Evolutionary conservation across 169 alveolate species (phyloP), one percentile per base, ranked within the genome.

Genomic region (Plasmodium blacklocki): DNA sequence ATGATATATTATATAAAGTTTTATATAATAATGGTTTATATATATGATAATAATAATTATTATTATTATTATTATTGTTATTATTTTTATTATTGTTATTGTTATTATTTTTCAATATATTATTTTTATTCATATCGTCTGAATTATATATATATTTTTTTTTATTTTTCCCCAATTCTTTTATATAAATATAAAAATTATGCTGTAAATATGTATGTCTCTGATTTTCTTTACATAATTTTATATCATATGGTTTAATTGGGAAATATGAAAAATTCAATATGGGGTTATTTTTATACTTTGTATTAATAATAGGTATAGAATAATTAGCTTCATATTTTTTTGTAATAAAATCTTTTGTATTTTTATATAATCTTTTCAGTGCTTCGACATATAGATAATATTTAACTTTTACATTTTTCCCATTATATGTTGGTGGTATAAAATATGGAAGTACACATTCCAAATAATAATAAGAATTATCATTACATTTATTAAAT

Each of bases 371-470:
- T 29, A 63, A 29, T n/a, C 88, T 60, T n/a, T 75, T 75, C 45
- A 75, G 76, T 49, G 60, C 50, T 39, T 75, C 70, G 0, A 75
- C 68, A 56, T 75, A 75, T 45, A 75, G 5, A 56, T 18, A 75
- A 63, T 75, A 75, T n/a, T 75, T 75, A 75, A 63, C 47, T 75
- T 62, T 75, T n/a, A 75, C 21, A 21, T 49, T 21, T n/a, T 49
- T 75, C 1, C 88, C 88, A 56, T 56, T 75, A 15, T 75, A 75
- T 9, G 76, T 9, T n/a, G 88, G 88, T 23, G 88, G 88, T 4
- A 75, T 26, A 54, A 75, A 75, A 12, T 74, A 45, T 0, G 88
- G 88, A 47, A 75, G 26, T 29, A 75, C 12, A 14, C 74, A 75
- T 2, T 67, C 73, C 1, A 75, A 21, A 11, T n/a, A 43, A 19